These are phyloP conservation scores for Aspergillus sparsus DNA, from an alignment of 495 filamentous ascomycete genomes.

Conservation along the genomic window DNA sequence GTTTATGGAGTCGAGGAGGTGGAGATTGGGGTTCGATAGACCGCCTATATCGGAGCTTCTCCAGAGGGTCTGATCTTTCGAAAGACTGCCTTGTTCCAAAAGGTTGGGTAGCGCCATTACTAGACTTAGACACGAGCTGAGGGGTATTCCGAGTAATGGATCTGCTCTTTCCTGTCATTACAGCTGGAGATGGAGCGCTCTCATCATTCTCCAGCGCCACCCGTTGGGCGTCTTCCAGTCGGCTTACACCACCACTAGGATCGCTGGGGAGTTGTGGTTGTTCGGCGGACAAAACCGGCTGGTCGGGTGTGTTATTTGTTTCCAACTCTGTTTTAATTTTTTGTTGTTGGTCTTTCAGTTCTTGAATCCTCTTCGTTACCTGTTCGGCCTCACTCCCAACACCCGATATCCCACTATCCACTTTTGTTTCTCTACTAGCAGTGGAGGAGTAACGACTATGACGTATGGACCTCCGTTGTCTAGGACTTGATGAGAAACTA, in stretches of 20 bases:
- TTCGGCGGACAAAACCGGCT: slow-evolving; percentile 29
- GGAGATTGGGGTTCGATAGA: slow-evolving; percentile 42
- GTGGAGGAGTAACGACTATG: slow-evolving; percentile 44
- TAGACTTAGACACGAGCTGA: slow-evolving; percentile 46
- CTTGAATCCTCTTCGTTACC: slow-evolving; percentile 51
- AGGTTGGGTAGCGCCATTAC: slow-evolving; percentile 44
- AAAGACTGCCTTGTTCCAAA: slow-evolving; percentile 36
- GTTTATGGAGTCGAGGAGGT: slow-evolving; percentile 39
- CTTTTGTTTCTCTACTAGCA: slow-evolving; percentile 38
- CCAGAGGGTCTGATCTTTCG: slow-evolving; percentile 38
- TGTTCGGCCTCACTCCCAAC: slow-evolving; percentile 44
- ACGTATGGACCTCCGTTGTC: slow-evolving; percentile 37
- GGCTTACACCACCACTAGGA: slow-evolving; percentile 24
- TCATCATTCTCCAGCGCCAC: slow-evolving; percentile 47
- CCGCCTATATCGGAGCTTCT: slow-evolving; percentile 38
- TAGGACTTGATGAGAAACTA: slow-evolving; percentile 41
- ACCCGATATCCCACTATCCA: slow-evolving; percentile 37
- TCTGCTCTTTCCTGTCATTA: slow-evolving; percentile 56
- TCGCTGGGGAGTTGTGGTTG: slow-evolving; percentile 31
- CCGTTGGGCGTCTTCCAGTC: slow-evolving; percentile 27
- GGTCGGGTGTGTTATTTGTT: slow-evolving; percentile 37
- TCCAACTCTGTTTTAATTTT: slow-evolving; percentile 45
- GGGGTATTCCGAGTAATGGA: slow-evolving; percentile 49
- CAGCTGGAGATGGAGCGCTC: slow-evolving; percentile 68
- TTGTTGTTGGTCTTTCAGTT: slow-evolving; percentile 54